Conservation (phyloP, 2,329 filamentous ascomycete species). For the Curvularia hawaiiensis region DNA sequence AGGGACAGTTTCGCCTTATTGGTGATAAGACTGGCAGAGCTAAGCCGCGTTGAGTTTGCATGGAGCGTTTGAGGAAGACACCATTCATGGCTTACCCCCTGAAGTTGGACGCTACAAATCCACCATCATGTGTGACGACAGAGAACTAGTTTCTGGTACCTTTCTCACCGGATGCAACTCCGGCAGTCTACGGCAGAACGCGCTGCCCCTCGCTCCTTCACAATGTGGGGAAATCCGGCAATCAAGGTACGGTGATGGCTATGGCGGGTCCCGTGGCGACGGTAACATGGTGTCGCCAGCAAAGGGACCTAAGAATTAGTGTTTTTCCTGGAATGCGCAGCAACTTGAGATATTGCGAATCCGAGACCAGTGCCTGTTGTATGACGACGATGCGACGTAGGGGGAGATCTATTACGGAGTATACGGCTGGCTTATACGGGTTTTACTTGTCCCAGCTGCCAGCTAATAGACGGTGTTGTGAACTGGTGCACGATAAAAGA, state of each 20-base stretch:
- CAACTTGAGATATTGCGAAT: not conserved
- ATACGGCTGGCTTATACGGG: not conserved
- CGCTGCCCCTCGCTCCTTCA: constrained; percentile 1
- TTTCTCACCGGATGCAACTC: constrained; percentile 1
- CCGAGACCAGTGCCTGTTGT: not conserved
- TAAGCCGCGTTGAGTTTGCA: constrained; percentile 1
- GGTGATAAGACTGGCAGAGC: not conserved
- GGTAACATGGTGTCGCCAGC: not conserved
- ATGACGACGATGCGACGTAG: not conserved
- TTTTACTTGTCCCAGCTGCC: not conserved
- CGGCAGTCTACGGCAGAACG: not conserved
- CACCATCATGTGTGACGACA: not conserved
- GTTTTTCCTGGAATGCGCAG: not conserved
- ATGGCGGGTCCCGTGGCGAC: not conserved
- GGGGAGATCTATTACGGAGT: too few relatives aligned
- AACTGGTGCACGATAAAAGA: not conserved
- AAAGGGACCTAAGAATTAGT: constrained; percentile 2
- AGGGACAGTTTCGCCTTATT: not conserved
- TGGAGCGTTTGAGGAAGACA: not conserved
- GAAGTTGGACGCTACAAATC: not conserved
- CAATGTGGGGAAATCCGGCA: constrained; percentile 7
- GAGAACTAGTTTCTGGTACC: not conserved
- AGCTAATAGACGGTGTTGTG: not conserved
- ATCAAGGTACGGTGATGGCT: not conserved
- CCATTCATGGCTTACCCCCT: not conserved